Percentiles rank a stretch among this genome's conserved stretches.
phyloP scores from a whole-genome alignment of 805 yeast species.

The Starmerella scarabaei region DNA sequence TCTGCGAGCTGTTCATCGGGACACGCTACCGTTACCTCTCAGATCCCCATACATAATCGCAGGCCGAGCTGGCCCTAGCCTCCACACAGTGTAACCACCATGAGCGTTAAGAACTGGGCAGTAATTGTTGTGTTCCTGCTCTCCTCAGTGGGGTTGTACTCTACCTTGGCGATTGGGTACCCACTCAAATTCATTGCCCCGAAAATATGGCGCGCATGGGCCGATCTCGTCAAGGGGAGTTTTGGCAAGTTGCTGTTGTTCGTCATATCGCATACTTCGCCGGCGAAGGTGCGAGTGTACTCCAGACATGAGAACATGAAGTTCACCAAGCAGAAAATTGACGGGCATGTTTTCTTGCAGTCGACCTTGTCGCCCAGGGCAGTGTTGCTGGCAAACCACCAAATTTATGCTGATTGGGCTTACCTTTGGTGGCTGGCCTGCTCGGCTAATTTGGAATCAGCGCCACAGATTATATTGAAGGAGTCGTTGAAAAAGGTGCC shows the following conservation, averaged over 20 bases:
- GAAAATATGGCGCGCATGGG: conserved; percentile 17
- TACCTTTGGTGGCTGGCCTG: conserved; percentile 78
- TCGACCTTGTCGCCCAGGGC: conserved; percentile 37
- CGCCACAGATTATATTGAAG: conserved; percentile 63
- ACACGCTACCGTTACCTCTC: not conserved
- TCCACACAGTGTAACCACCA: not conserved
- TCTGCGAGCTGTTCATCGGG: too few species aligned
- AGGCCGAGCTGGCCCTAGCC: not conserved
- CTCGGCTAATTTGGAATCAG: conserved; percentile 50
- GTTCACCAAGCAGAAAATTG: not conserved
- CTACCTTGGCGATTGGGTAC: conserved; percentile 12
- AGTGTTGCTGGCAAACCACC: conserved; percentile 77
- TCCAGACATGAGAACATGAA: conserved; percentile 1
- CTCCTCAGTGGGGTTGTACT: conserved; percentile 5
- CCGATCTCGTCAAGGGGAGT: conserved; percentile 15
- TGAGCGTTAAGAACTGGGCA: conserved; percentile 3
- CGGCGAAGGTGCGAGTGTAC: conserved; percentile 14
- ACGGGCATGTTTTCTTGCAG: conserved; percentile 5
- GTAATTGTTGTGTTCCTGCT: conserved; percentile 9
- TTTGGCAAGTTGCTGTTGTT: conserved; percentile 13
- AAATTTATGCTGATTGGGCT: conserved; percentile 88
- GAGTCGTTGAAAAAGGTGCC: conserved; percentile 61
- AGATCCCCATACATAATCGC: not conserved
- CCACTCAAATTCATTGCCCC: conserved; percentile 14
- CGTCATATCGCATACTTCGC: conserved; percentile 10